phyloP scores from a whole-genome alignment of 1,139 yeast genomes.

The Groenewaldozyma sp. region DNA sequence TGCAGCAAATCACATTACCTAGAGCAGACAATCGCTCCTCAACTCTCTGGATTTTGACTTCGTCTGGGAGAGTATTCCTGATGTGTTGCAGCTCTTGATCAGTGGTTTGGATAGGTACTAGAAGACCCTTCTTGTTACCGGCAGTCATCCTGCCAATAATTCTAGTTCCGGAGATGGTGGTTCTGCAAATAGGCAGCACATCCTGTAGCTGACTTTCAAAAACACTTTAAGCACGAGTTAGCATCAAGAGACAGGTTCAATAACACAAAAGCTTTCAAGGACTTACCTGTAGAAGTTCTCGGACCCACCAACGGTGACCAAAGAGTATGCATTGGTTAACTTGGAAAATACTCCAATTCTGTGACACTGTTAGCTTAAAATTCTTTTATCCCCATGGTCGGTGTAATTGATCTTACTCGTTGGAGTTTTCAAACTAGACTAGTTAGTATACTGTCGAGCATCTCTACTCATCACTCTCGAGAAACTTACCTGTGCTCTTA shows the following conservation, averaged over 20 bases:
- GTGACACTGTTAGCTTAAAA: constrained; percentile 6
- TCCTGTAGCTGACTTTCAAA: constrained; percentile 97
- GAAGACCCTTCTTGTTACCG: constrained; percentile 94
- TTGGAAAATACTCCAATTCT: constrained; percentile 92
- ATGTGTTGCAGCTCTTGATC: constrained; percentile 98
- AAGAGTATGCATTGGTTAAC: constrained; percentile 90
- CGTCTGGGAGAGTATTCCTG: constrained; percentile 94
- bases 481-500: constrained; percentile 19
- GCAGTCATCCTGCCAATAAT: constrained; percentile 98
- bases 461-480: too few relatives aligned
- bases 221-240: constrained; percentile 63
- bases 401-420: constrained; percentile 48
- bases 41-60: constrained; percentile 92
- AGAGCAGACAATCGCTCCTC: constrained; percentile 95
- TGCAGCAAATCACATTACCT: constrained; percentile 97
- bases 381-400: neutral
- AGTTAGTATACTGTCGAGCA: constrained; percentile 4
- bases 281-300: constrained; percentile 93
- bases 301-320: constrained; percentile 96
- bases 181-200: constrained; percentile 90
- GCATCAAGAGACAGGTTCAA: too few relatives aligned
- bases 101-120: constrained; percentile 97
- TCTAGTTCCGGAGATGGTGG: constrained; percentile 97
- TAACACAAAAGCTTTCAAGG: too few relatives aligned
- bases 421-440: constrained; percentile 79